These are phyloP conservation scores for Macrolepiota fuliginosa DNA, from an alignment of 768 basidiomycete species.

Conservation along the genomic window DNA sequence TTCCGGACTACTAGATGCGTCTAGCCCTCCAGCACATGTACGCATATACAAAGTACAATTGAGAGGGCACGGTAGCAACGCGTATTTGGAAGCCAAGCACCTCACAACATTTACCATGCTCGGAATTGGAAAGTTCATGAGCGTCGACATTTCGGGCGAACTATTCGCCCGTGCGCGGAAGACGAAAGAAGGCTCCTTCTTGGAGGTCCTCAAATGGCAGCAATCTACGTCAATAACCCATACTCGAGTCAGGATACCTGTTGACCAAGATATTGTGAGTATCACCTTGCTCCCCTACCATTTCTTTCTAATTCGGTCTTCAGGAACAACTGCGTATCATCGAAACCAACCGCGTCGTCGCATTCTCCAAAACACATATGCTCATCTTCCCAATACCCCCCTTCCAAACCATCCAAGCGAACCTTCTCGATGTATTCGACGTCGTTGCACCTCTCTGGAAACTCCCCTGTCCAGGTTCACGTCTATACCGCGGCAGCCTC, in stretches of 20 bases:
- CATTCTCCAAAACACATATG: slow-evolving; percentile 10
- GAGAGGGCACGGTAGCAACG: slow-evolving; percentile 1
- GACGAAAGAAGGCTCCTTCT: slow-evolving; percentile 8
- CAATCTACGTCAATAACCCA: slow-evolving; percentile 9
- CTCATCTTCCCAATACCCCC: slow-evolving; percentile 10
- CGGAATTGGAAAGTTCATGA: slow-evolving; percentile 11
- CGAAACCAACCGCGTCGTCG: slow-evolving; percentile 9
- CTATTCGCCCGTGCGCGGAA: slow-evolving; percentile 5
- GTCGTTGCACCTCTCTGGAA: slow-evolving; percentile 11
- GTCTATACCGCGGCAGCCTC: slow-evolving; percentile 11
- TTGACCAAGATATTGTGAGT: slow-evolving; percentile 9
- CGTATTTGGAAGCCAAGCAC: slow-evolving; percentile 9
- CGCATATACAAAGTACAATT: slow-evolving; percentile 5
- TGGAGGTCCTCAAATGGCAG: slow-evolving; percentile 11
- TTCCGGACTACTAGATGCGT: background rate
- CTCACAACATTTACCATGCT: slow-evolving; percentile 7
- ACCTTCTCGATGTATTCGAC: slow-evolving; percentile 2
- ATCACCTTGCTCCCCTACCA: background rate
- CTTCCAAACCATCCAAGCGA: slow-evolving; percentile 13
- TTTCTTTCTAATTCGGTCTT: background rate
- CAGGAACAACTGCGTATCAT: slow-evolving; percentile 11
- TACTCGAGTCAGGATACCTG: slow-evolving; percentile 12
- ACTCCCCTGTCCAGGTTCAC: slow-evolving; percentile 9
- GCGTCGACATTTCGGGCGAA: slow-evolving; percentile 10
- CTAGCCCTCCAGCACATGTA: slow-evolving; percentile 4